phyloP scores from a whole-genome alignment of 2,329 filamentous ascomycete genomes.

The Diplodia corticola region DNA sequence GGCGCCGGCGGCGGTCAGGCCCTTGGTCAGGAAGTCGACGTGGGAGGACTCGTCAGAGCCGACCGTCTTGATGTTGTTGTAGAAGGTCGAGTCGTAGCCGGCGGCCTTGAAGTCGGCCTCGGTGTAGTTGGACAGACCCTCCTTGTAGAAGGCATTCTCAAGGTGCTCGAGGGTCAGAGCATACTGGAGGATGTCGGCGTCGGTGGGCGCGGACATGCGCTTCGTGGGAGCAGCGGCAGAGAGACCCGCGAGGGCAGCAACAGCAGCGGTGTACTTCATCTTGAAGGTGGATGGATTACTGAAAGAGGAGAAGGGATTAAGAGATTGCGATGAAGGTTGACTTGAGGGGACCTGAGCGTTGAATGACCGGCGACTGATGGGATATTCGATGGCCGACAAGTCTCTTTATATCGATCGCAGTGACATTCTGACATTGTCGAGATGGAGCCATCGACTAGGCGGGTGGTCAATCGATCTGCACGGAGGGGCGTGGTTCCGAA shows the following conservation, averaged over 20 bases:
- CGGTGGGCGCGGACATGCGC: constrained; percentile 10
- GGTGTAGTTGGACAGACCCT: constrained; percentile 60
- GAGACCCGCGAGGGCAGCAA: constrained; percentile 4
- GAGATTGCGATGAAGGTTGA: not conserved
- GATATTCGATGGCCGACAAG: not conserved
- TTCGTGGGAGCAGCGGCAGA: constrained; percentile 15
- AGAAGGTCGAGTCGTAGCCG: constrained; percentile 54
- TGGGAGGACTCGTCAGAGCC: constrained; percentile 59
- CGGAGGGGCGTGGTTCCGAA: not conserved
- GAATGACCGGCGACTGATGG: not conserved
- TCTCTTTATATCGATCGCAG: constrained; percentile 1
- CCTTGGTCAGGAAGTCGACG: constrained; percentile 56
- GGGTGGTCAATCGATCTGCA: not conserved
- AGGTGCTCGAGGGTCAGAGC: constrained; percentile 49
- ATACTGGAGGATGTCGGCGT: constrained; percentile 43
- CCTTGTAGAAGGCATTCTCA: constrained; percentile 63
- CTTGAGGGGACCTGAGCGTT: not conserved
- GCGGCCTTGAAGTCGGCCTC: constrained; percentile 54
- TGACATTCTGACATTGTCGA: not conserved
- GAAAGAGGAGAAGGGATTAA: not conserved
- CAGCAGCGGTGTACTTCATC: constrained; percentile 15
- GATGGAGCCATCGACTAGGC: too few relatives aligned
- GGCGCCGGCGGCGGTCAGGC: constrained; percentile 48
- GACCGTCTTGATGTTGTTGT: constrained; percentile 59
- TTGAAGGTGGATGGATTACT: not conserved